Evolutionary conservation across 2,329 filamentous ascomycete species (phyloP).

Genomic region (Aspergillus costaricaensis): DNA sequence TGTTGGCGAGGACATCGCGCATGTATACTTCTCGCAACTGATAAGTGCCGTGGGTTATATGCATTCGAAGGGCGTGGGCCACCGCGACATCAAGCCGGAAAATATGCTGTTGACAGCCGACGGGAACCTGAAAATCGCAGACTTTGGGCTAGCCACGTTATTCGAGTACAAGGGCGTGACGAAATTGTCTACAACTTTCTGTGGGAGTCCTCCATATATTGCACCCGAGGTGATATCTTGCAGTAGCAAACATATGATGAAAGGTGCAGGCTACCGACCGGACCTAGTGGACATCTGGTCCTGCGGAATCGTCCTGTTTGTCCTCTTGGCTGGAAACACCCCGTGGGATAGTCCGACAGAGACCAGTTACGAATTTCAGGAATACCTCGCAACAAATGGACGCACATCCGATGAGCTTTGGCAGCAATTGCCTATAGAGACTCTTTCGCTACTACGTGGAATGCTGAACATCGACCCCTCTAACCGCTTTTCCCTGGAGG

Average conservation of each 20-base stretch:
- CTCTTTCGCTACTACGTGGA: conserved; percentile 80
- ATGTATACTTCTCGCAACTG: conserved; percentile 93
- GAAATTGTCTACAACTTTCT: conserved; percentile 84
- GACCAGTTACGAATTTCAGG: conserved; percentile 85
- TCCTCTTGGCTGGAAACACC: conserved; percentile 91
- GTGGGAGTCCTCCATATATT: conserved; percentile 95
- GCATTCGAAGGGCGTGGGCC: conserved; percentile 92
- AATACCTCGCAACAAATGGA: conserved; percentile 80
- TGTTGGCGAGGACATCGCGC: conserved; percentile 90
- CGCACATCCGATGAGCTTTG: conserved; percentile 83
- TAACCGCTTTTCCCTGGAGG: conserved; percentile 79
- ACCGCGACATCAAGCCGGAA: conserved; percentile 90
- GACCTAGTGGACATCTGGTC: conserved; percentile 95
- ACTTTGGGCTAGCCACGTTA: conserved; percentile 93
- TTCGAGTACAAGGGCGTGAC: conserved; percentile 84
- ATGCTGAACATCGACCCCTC: conserved; percentile 83
- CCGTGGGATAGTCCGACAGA: conserved; percentile 93
- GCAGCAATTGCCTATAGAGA: conserved; percentile 71
- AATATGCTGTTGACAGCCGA: conserved; percentile 86
- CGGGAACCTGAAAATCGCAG: conserved; percentile 89
- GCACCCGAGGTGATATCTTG: conserved; percentile 80
- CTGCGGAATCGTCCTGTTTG: conserved; percentile 96
- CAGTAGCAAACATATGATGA: conserved; percentile 52
- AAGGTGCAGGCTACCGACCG: conserved; percentile 55
- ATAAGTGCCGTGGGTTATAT: conserved; percentile 90